These are phyloP conservation scores for Xylariaceae sp. DNA, from an alignment of 2,329 filamentous ascomycete genomes.

Conservation along the genomic window DNA sequence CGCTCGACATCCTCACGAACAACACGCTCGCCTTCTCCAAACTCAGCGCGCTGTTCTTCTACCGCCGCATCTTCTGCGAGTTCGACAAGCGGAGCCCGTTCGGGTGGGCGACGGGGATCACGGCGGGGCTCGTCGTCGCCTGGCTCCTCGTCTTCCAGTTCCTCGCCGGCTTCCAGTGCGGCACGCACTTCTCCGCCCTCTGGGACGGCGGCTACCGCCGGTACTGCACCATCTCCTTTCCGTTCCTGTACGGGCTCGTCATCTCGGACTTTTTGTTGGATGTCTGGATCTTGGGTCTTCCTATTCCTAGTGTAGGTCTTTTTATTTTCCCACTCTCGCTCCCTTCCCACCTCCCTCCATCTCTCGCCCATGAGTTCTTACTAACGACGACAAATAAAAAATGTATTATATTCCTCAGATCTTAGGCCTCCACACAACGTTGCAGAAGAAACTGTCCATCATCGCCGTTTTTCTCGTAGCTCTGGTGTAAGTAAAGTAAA, in stretches of 20 bases:
- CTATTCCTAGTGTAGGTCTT: constrained; percentile 15
- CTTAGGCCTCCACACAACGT: constrained; percentile 8
- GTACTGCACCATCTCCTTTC: constrained; percentile 20
- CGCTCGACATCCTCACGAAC: constrained; percentile 7
- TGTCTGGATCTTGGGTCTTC: constrained; percentile 18
- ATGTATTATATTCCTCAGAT: too few species aligned
- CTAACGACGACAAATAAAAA: background rate
- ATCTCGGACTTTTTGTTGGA: constrained; percentile 21
- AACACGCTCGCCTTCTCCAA: constrained; percentile 15
- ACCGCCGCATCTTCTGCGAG: constrained; percentile 19
- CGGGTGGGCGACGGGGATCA: constrained; percentile 7
- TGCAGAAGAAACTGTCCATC: constrained; percentile 11
- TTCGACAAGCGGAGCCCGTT: constrained; percentile 4
- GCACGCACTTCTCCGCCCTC: constrained; percentile 19
- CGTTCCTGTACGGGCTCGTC: constrained; percentile 13
- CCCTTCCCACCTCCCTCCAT: background rate
- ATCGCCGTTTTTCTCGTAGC: constrained; percentile 15
- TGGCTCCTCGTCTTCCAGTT: constrained; percentile 19
- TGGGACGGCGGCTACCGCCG: constrained; percentile 20
- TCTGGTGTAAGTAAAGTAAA: constrained; percentile 3
- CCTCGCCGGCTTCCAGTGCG: constrained; percentile 20
- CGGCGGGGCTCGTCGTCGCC: constrained; percentile 11
- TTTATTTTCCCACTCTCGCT: too few species aligned
- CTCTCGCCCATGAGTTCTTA: background rate
- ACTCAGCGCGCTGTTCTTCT: constrained; percentile 20